Base-by-base conservation (phyloP, 345 rosid genomes). In the Jatropha curcas region DNA sequence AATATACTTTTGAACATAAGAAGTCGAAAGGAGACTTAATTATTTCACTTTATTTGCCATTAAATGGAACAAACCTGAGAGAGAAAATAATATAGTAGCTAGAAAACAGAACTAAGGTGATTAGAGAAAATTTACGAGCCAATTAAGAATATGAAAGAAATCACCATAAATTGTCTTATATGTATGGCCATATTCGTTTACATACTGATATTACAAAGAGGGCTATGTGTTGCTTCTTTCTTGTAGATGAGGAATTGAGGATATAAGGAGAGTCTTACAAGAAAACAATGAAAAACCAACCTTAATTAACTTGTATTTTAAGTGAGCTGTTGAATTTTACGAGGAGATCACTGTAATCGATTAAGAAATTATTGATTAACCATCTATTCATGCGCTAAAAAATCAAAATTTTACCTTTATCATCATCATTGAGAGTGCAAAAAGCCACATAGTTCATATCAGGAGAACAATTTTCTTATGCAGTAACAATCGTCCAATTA, bases 181-280 rank as follows among this genome's bases (percentile, higher is more conserved):
- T 59, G 35, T 59, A 14, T 28, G 45, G 45, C 45, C 45, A 41
- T 9, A 34, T 0, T 30, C 17, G 7, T 61, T 45, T 28, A 4
- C 35, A 16, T 45, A 25, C 52, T 65, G 35, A 43, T 16, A 25
- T 61, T 61, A 45, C 55, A 43, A 65, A 45, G 52, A 1, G 27
- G 4, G 22, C 53, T 45, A 25, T 25, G 2, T 35, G 28, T 34
- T 0, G 20, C 65, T 34, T 34, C 45, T 61, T 34, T 34, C 45
- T 61, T 61, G 65, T 35, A 61, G 24, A 61, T 35, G 34, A 43
- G 68, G 17, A 13, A n/a, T n/a, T n/a, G n/a, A n/a, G n/a, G n/a
- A n/a, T n/a, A n/a, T 28, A 14, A 25, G 37, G 33, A 17, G 55
- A 65, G 56, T 45, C 24, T 65, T 65, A 45, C 56, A 65, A 65